phyloP scores from a whole-genome alignment of 495 filamentous ascomycete genomes.

The Neurospora sp. region DNA sequence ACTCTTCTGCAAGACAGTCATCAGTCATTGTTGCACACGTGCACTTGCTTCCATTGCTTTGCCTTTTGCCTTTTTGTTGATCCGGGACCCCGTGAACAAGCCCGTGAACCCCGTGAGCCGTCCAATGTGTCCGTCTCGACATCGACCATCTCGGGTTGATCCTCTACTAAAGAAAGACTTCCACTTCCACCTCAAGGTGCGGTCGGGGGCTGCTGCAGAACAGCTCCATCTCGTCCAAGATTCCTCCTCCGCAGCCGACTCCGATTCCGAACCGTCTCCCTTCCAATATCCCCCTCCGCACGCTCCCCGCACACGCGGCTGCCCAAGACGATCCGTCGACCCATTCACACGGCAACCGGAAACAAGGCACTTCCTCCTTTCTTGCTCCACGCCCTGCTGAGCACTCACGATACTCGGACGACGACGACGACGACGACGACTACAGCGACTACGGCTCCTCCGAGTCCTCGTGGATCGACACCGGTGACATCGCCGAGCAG shows the following conservation, averaged over 20 bases:
- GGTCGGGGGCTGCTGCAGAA: constrained; percentile 49
- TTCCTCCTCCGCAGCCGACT: constrained; percentile 40
- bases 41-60: background rate
- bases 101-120: background rate
- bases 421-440: constrained; percentile 25
- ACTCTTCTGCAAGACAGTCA: background rate
- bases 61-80: background rate
- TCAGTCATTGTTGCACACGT: background rate
- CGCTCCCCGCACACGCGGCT: constrained; percentile 32
- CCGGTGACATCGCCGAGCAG: constrained; percentile 88
- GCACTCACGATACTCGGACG: constrained; percentile 17
- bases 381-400: constrained; percentile 6
- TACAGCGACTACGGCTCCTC: constrained; percentile 36
- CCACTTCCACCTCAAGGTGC: constrained; percentile 15
- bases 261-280: constrained; percentile 34
- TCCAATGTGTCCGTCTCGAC: constrained; percentile 4
- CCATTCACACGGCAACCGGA: background rate
- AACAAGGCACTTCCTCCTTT: background rate
- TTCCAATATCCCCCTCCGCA: constrained; percentile 54
- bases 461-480: constrained; percentile 83
- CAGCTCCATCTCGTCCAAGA: constrained; percentile 48
- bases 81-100: background rate
- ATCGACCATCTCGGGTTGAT: background rate
- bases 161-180: constrained; percentile 3
- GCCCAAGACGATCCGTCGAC: constrained; percentile 17